Evolutionary conservation across 2,329 filamentous ascomycete genomes (phyloP).

Genomic region (Ophiostoma sp.): DNA sequence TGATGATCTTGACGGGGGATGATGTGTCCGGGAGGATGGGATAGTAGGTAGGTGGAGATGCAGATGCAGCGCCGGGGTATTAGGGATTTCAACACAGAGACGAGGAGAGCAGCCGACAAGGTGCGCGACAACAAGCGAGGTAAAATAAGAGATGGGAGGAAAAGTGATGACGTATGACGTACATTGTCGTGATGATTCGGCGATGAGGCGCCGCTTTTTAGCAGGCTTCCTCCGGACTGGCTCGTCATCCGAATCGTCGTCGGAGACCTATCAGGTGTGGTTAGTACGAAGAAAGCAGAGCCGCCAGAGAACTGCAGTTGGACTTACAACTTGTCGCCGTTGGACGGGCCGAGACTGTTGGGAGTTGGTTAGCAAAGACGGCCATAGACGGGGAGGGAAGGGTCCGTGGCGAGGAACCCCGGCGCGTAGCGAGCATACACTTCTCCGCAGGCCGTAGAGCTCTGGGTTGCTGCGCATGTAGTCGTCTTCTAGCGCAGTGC

Average conservation of each 20-base stretch:
- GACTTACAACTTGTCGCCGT: slow-evolving; percentile 53
- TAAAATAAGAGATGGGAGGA: not conserved
- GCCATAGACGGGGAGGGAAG: not conserved
- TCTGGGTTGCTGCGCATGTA: slow-evolving; percentile 89
- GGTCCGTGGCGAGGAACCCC: not conserved
- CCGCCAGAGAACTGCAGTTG: too few relatives aligned
- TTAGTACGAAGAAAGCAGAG: slow-evolving; percentile 15
- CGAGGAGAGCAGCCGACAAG: not conserved
- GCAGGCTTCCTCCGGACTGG: slow-evolving; percentile 51
- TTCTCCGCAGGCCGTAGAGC: slow-evolving; percentile 88
- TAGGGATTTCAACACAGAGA: not conserved
- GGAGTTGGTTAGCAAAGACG: slow-evolving; percentile 33
- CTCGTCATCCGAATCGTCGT: slow-evolving; percentile 50
- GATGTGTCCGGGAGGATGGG: not conserved
- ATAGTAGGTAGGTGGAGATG: not conserved
- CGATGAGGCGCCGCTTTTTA: slow-evolving; percentile 60
- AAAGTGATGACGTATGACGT: not conserved
- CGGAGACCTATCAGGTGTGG: slow-evolving; percentile 21
- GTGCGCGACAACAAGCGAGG: not conserved
- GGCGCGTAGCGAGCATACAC: slow-evolving; percentile 53
- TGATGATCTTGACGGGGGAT: not conserved
- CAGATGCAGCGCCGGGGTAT: not conserved
- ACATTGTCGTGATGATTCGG: slow-evolving; percentile 27
- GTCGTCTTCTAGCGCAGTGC: slow-evolving; percentile 63
- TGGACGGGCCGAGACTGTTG: slow-evolving; percentile 52